Base-by-base conservation (phyloP, 2,329 filamentous ascomycete species). In the Hymenoscyphus occultus region DNA sequence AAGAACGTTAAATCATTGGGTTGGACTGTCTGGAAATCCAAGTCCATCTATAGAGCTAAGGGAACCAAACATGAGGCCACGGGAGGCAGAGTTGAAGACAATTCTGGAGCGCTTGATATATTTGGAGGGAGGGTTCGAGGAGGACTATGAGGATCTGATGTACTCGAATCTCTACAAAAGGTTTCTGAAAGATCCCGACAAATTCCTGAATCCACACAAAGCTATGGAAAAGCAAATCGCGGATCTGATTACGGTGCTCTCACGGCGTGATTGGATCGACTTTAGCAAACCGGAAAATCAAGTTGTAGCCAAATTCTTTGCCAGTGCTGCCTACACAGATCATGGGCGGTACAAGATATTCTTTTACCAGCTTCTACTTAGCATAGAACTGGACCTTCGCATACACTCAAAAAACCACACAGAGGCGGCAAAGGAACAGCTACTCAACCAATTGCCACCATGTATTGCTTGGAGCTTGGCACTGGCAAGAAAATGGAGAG, bases 341-440 rank as follows among this genome's bases (percentile, higher is more conserved):
- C 79, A 82, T 57, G 72, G 71, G 39, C 64, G 64, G 35, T 90
- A 89, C 71, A 82, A 84, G 65, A 83, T 82, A 32, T 92, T 93
- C 78, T 92, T 91, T 75, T 89, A 91, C 74, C 90, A 93, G 76
- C 78, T 93, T n/a, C 80, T 93, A 2, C 82, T 93, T 54, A 89
- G 88, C 68, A 81, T 90, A 59, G 90, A 93, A 76, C 80, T 93
- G 5, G 86, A 91, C 72, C 76, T 90, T 64, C 85, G 90, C 48
- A 90, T 92, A 70, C 85, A 89, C 71, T 87, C 84, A 1, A 79
- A 78, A 32, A 78, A 83, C 60, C 87, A 90, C 74, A 78, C 80
- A n/a, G 85, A 86, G 32, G 83, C 82, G 77, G 83, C 86, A 45
- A 90, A 88, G 76, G 83, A 87, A 70, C 86, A 86, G 71, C 79